These are phyloP conservation scores for Epicoccum sorghinum DNA, from an alignment of 2,329 filamentous ascomycete species.

Conservation along the genomic window DNA sequence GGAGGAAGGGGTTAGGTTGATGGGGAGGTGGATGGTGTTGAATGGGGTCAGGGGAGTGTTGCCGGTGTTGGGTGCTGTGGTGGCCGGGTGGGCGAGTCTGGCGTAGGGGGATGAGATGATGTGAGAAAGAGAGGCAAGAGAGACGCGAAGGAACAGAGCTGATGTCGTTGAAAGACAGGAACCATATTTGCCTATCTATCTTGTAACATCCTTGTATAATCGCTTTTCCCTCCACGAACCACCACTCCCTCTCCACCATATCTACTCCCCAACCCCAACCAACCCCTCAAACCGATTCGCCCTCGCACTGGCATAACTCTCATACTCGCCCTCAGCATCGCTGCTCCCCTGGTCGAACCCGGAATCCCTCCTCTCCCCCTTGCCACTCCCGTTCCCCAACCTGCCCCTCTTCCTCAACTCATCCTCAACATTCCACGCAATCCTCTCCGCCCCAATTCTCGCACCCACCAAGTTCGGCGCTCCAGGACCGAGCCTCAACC, in stretches of 20 bases:
- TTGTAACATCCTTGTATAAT: no score
- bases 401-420: constrained; percentile 47
- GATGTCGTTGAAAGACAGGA: no score
- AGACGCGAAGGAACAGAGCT: no score
- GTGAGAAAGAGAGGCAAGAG: no score
- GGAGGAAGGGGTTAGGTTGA: neutral
- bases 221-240: no score
- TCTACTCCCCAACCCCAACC: constrained; percentile 12
- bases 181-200: no score
- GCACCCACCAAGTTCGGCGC: constrained; percentile 77
- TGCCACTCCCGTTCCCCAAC: constrained; percentile 3
- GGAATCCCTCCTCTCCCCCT: constrained; percentile 11
- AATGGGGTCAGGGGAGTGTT: constrained; percentile 4
- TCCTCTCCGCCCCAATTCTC: constrained; percentile 73
- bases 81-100: neutral
- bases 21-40: neutral
- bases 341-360: constrained; percentile 11
- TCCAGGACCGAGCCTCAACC: constrained; percentile 71
- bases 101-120: neutral
- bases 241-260: neutral
- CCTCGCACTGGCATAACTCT: constrained; percentile 48
- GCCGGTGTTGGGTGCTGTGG: constrained; percentile 1
- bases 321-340: constrained; percentile 30
- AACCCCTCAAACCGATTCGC: constrained; percentile 52
- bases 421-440: constrained; percentile 73